Percentiles rank a stretch among this genome's conserved stretches.
These are phyloP conservation scores for Trapa incisa DNA, from an alignment of 345 rosid genomes.

Conservation along the genomic window DNA sequence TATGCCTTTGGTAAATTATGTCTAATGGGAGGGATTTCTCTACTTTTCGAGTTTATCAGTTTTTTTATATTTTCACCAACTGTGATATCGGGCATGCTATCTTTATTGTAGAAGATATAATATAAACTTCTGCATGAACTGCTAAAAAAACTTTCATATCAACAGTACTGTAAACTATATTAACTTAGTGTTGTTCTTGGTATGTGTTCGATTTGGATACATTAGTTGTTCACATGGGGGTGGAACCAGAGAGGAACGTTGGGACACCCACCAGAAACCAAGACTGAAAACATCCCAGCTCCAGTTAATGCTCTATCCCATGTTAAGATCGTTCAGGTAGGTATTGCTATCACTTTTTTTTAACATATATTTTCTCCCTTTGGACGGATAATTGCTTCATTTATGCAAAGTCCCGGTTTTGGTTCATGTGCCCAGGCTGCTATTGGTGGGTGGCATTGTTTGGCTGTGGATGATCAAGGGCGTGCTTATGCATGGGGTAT, in stretches of 20 bases:
- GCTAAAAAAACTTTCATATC: neutral
- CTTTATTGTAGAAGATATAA: neutral
- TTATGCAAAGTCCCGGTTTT: conserved; percentile 4
- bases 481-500: too few relatives aligned
- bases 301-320: conserved; percentile 61
- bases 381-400: neutral
- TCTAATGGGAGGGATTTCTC: neutral
- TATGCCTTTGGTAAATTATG: neutral
- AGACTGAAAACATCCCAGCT: conserved; percentile 79
- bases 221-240: conserved; percentile 96
- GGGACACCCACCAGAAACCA: conserved; percentile 85
- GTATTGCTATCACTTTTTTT: neutral
- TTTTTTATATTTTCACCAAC: neutral
- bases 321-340: conserved; percentile 81
- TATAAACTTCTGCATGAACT: neutral
- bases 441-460: too few relatives aligned
- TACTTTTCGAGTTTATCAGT: neutral
- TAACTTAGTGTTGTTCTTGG: neutral
- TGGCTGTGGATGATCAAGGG: too few relatives aligned
- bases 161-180: neutral
- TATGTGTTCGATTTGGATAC: conserved; percentile 7
- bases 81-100: neutral
- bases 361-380: neutral
- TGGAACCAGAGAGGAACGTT: conserved; percentile 99
- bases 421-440: conserved; percentile 55